phyloP scores from a whole-genome alignment of 345 rosid genomes.

The Rhodamnia argentea region DNA sequence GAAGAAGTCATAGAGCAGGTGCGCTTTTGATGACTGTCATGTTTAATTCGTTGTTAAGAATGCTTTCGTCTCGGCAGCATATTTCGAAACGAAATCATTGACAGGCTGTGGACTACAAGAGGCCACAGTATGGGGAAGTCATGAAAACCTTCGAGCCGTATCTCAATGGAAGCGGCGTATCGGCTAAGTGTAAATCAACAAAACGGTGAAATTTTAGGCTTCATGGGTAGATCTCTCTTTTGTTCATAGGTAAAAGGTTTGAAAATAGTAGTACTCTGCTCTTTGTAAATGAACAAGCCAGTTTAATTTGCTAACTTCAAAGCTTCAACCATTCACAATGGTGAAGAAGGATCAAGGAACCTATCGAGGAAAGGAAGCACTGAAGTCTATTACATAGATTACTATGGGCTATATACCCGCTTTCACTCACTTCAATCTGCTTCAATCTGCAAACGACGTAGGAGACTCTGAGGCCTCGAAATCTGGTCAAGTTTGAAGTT shows the following conservation, averaged over 20 bases:
- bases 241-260: background rate
- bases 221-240: background rate
- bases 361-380: too few species aligned
- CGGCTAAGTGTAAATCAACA: conserved; percentile 82
- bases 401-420: too few species aligned
- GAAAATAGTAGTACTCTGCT: background rate
- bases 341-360: too few species aligned
- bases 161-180: conserved; percentile 41
- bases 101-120: conserved; percentile 97
- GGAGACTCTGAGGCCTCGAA: too few species aligned
- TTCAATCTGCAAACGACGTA: too few species aligned
- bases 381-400: too few species aligned
- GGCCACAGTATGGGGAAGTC: conserved; percentile 92
- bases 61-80: background rate
- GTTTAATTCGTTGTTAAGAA: background rate
- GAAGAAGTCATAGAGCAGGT: conserved; percentile 83
- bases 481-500: too few species aligned
- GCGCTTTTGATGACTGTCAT: background rate
- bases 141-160: conserved; percentile 64
- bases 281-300: background rate
- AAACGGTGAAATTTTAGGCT: conserved; percentile 48
- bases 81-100: background rate
- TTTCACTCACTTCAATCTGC: too few species aligned
- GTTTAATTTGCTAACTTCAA: background rate
- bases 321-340: too few species aligned